Evolutionary conservation across 2,329 filamentous ascomycete species (phyloP).

Genomic region (Trichophyton simii): DNA sequence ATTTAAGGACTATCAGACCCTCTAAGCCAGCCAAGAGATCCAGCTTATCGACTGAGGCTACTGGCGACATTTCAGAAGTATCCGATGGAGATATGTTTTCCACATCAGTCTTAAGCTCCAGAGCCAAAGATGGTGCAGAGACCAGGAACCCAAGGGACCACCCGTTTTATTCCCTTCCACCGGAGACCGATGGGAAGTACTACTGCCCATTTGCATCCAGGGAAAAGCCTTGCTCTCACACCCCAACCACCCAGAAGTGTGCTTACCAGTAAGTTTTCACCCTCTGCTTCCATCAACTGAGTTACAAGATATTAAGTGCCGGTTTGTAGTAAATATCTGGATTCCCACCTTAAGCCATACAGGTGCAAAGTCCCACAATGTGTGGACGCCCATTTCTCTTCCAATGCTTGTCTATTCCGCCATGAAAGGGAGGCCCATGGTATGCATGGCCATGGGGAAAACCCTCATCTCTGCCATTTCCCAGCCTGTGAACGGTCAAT

Average conservation of each 20-base stretch:
- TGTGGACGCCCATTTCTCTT: constrained; percentile 80
- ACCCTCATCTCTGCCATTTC: constrained; percentile 81
- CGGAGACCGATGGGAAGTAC: constrained; percentile 61
- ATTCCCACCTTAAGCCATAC: constrained; percentile 94
- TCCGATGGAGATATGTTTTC: constrained; percentile 4
- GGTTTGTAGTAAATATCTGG: constrained; percentile 74
- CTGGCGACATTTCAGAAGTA: neutral
- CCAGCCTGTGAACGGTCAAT: constrained; percentile 74
- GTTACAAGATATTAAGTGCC: constrained; percentile 13
- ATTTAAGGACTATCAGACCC: constrained; percentile 27
- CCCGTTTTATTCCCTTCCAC: constrained; percentile 31
- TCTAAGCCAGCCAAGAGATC: constrained; percentile 27
- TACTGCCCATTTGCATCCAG: constrained; percentile 75
- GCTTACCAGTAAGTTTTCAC: constrained; percentile 75
- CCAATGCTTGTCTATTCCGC: constrained; percentile 83
- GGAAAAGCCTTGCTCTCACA: constrained; percentile 66
- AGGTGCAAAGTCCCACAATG: constrained; percentile 79
- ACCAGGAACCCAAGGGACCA: constrained; percentile 31
- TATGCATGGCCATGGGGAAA: constrained; percentile 86
- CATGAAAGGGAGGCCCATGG: constrained; percentile 94
- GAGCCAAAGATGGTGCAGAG: constrained; percentile 28
- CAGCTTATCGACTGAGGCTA: constrained; percentile 3
- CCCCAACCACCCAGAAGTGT: constrained; percentile 93
- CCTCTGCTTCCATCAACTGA: neutral
- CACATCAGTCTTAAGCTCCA: constrained; percentile 19